phyloP scores from a whole-genome alignment of 257 asterid species.

The Penstemon newberryi region DNA sequence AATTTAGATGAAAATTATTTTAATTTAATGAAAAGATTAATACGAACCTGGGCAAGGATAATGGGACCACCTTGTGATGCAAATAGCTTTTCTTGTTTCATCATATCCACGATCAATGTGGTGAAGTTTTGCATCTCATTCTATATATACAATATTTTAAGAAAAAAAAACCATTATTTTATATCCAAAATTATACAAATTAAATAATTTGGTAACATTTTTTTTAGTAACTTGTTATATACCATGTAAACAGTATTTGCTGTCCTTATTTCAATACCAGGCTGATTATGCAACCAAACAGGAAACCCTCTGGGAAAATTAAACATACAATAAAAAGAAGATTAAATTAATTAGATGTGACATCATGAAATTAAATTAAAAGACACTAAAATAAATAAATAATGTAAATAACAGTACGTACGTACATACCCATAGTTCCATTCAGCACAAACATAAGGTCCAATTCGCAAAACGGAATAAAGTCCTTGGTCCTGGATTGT shows the following conservation, averaged over 20 bases:
- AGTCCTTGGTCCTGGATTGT: conserved; percentile 60
- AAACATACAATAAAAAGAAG: background rate
- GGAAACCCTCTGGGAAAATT: conserved; percentile 60
- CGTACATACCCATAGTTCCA: conserved; percentile 80
- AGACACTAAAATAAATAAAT: too few species aligned
- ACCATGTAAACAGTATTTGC: conserved; percentile 63
- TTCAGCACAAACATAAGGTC: conserved; percentile 87
- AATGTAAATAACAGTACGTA: background rate
- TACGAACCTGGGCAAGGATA: conserved; percentile 63
- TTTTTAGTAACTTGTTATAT: background rate
- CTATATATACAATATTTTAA: conserved; percentile 28
- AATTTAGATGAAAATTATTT: background rate
- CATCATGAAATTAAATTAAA: too few species aligned
- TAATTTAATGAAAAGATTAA: too few species aligned
- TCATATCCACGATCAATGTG: conserved; percentile 57
- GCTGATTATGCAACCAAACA: conserved; percentile 68
- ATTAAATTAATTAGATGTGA: too few species aligned
- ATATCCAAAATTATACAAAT: background rate
- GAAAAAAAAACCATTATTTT: background rate
- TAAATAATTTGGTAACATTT: background rate
- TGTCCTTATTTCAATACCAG: conserved; percentile 59
- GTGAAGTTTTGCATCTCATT: conserved; percentile 80
- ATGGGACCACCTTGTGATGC: conserved; percentile 95
- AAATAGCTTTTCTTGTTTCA: conserved; percentile 64
- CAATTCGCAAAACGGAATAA: conserved; percentile 66